These are phyloP conservation scores for Claviceps humidiphila DNA, from an alignment of 2,329 filamentous ascomycete genomes.

Conservation along the genomic window DNA sequence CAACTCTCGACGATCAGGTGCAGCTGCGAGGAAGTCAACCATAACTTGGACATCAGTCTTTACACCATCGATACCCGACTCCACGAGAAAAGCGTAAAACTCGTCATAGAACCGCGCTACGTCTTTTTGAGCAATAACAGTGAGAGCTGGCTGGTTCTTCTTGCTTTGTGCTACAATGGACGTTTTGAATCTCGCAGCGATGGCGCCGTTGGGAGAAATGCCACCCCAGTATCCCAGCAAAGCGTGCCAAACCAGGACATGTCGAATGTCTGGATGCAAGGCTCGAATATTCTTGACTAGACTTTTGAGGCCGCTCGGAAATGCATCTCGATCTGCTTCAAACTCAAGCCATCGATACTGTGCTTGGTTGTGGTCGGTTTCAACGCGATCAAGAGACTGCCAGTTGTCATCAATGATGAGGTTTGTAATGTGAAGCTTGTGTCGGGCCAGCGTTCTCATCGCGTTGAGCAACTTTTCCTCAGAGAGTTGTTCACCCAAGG, in stretches of 20 bases:
- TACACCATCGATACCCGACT: slow-evolving; percentile 67
- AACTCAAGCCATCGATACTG: slow-evolving; percentile 65
- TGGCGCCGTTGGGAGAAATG: slow-evolving; percentile 58
- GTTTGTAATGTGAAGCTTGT: slow-evolving; percentile 66
- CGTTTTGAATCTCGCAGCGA: slow-evolving; percentile 71
- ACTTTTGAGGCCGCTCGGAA: slow-evolving; percentile 66
- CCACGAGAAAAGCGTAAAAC: slow-evolving; percentile 72
- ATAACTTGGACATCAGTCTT: slow-evolving; percentile 93
- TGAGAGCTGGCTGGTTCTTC: slow-evolving; percentile 35
- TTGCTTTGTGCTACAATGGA: slow-evolving; percentile 43
- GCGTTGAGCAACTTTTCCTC: slow-evolving; percentile 68
- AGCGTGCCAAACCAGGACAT: slow-evolving; percentile 91
- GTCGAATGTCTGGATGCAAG: slow-evolving; percentile 57
- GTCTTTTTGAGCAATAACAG: slow-evolving; percentile 61
- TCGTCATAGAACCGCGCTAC: slow-evolving; percentile 71
- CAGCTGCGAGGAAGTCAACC: slow-evolving; percentile 59
- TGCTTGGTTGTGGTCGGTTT: slow-evolving; percentile 37
- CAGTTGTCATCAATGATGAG: slow-evolving; percentile 97
- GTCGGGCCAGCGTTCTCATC: slow-evolving; percentile 54
- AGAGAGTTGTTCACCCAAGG: slow-evolving; percentile 68
- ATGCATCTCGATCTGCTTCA: slow-evolving; percentile 67
- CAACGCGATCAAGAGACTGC: slow-evolving; percentile 56
- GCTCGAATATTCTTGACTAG: slow-evolving; percentile 56
- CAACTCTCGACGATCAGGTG: slow-evolving; percentile 57
- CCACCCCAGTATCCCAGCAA: slow-evolving; percentile 86